A percentile compares a stretch with the other conserved stretches of the same genome.
Conservation (phyloP, 208 protist genomes). For the Entamoeba invadens region DNA sequence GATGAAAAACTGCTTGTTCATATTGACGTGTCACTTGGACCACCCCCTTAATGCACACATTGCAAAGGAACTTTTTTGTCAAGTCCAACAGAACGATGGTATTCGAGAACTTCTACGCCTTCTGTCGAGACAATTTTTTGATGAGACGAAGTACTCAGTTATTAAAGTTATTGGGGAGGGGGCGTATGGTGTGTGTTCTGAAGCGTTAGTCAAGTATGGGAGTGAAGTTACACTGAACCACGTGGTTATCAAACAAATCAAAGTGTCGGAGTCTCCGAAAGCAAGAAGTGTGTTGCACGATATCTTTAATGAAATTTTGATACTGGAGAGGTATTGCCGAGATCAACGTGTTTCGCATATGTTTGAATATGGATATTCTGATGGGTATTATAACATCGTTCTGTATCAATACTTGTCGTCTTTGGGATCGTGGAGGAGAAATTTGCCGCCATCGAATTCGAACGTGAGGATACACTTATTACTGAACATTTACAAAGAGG, state of each 20-base stretch:
- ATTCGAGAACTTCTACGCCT: neutral
- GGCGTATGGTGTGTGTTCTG: neutral
- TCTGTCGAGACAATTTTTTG: neutral
- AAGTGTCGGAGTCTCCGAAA: neutral
- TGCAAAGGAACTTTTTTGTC: neutral
- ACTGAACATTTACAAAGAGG: neutral
- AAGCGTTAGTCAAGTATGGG: neutral
- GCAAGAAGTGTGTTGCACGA: neutral
- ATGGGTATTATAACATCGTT: neutral
- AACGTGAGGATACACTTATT: neutral
- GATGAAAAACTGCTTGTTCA: neutral
- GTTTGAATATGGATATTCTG: neutral
- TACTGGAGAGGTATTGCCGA: neutral
- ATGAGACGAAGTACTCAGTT: neutral
- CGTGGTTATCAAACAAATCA: neutral
- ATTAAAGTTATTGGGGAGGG: neutral
- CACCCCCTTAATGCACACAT: neutral
- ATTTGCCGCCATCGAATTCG: neutral
- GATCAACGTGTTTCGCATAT: neutral
- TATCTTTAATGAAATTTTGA: neutral
- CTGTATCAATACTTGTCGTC: neutral
- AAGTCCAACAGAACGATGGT: neutral
- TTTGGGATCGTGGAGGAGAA: neutral
- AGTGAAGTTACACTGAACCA: neutral
- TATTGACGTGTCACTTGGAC: neutral